Evolutionary conservation across 2,329 filamentous ascomycete genomes (phyloP).

Genomic region (Fusarium cyanostomum): DNA sequence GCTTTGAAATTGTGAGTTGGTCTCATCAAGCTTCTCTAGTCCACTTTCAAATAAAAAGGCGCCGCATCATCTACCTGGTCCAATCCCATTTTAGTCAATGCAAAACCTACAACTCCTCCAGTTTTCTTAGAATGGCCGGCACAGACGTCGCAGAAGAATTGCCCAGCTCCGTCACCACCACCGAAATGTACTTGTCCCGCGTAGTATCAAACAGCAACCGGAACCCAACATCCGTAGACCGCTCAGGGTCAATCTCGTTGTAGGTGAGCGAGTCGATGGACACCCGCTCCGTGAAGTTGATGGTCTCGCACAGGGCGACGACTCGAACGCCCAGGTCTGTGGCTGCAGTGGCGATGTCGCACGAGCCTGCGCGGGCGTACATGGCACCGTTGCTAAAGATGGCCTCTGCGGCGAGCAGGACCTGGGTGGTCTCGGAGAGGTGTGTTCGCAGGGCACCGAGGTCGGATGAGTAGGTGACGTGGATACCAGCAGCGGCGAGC

Average conservation of each 20-base stretch:
- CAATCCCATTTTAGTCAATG: constrained; percentile 21
- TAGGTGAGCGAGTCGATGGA: constrained; percentile 91
- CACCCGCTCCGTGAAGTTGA: constrained; percentile 90
- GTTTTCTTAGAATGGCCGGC: constrained; percentile 67
- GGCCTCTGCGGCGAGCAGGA: constrained; percentile 90
- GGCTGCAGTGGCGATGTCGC: constrained; percentile 85
- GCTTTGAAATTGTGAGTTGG: constrained; percentile 7
- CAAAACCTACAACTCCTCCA: constrained; percentile 61
- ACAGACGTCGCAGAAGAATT: constrained; percentile 87
- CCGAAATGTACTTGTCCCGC: constrained; percentile 83
- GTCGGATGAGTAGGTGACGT: constrained; percentile 81
- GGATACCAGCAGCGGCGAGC: constrained; percentile 73
- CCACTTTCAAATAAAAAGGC: constrained; percentile 5
- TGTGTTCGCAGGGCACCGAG: constrained; percentile 79
- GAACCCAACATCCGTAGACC: constrained; percentile 64
- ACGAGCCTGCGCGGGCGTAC: constrained; percentile 88
- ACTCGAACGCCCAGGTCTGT: constrained; percentile 80
- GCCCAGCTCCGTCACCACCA: constrained; percentile 92
- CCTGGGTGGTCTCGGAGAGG: constrained; percentile 72
- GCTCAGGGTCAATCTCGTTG: constrained; percentile 88
- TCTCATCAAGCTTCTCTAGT: constrained; percentile 14
- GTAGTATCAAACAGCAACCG: constrained; percentile 91
- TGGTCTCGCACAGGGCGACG: constrained; percentile 89
- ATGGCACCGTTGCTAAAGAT: constrained; percentile 96
- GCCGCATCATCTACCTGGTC: constrained; percentile 30